Base-by-base conservation (phyloP, 495 filamentous ascomycete genomes). In the Eremomyces bilateralis region DNA sequence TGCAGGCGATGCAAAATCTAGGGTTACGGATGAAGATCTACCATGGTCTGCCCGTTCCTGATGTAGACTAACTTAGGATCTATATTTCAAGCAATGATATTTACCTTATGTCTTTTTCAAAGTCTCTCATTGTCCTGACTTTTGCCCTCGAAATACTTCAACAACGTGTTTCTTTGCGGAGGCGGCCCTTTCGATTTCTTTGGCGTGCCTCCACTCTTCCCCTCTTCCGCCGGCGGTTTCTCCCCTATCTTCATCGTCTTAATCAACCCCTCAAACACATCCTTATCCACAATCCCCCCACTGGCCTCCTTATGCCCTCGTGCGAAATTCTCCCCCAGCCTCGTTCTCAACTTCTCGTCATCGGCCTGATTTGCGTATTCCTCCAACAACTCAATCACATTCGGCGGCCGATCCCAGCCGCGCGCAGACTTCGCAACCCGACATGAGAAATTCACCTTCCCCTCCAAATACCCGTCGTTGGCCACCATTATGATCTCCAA, bases 41-140 rank as follows among this genome's bases (percentile, higher is more conserved):
- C 15, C 70, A 90, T 48, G 78, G 80, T 33, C 50, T 94, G 47
- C 85, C 83, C 3, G 67, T 92, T 24, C 79, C 80, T 4, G 75
- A 79, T 52, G 47, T 79, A 29, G 73, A 78, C 52, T 77, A 49
- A 55, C n/a, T n/a, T n/a, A n/a, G n/a, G n/a, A n/a, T n/a, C n/a
- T n/a, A n/a, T n/a, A n/a, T n/a, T n/a, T n/a, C n/a, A n/a, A n/a
- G n/a, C n/a, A n/a, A n/a, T n/a, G n/a, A n/a, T n/a, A n/a, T n/a
- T n/a, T n/a, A n/a, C n/a, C n/a, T n/a, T n/a, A n/a, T n/a, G n/a
- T n/a, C n/a, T n/a, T n/a, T n/a, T n/a, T n/a, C n/a, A n/a, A n/a
- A n/a, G n/a, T n/a, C n/a, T n/a, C n/a, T n/a, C n/a, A n/a, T n/a
- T n/a, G n/a, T n/a, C n/a, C n/a, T n/a, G n/a, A 38, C 12, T 27